These are phyloP conservation scores for Sugiyamaella pinicola DNA, from an alignment of 1,139 yeast species.

Conservation along the genomic window DNA sequence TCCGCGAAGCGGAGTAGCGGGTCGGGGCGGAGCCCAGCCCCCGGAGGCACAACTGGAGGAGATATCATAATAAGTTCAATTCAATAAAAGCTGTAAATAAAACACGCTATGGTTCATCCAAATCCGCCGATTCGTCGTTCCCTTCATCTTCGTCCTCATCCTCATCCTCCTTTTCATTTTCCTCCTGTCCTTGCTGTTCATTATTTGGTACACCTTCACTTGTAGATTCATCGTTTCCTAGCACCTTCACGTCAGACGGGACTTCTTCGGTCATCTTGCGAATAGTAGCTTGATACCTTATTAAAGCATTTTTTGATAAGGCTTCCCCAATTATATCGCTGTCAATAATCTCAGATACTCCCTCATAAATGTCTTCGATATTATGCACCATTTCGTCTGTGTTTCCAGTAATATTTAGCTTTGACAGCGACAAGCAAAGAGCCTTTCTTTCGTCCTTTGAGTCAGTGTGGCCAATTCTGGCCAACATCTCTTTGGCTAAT, in stretches of 20 bases:
- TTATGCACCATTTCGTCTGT: conserved; percentile 28
- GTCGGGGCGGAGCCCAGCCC: background rate
- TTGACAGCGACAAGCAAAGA: conserved; percentile 55
- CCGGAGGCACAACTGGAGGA: too few relatives aligned
- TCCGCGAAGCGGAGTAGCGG: background rate
- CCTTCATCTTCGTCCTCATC: background rate
- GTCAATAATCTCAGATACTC: conserved; percentile 40
- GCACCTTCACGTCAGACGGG: background rate
- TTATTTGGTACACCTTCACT: conserved; percentile 2
- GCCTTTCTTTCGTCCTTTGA: conserved; percentile 57
- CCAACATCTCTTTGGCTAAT: conserved; percentile 60
- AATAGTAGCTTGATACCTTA: conserved; percentile 17
- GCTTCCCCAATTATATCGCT: conserved; percentile 23
- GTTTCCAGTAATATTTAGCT: conserved; percentile 47
- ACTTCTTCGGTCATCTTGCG: conserved; percentile 18
- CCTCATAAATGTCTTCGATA: conserved; percentile 3
- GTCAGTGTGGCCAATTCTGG: conserved; percentile 48
- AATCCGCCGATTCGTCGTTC: background rate
- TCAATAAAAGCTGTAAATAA: too few relatives aligned
- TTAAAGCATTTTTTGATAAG: conserved; percentile 24
- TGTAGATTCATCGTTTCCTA: conserved; percentile 27
- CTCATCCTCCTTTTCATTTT: conserved; percentile 24
- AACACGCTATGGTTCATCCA: background rate
- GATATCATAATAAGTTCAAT: too few relatives aligned
- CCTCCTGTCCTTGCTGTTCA: conserved; percentile 29